Conservation (phyloP, 768 basidiomycete species). For the Amanita jacksonii region DNA sequence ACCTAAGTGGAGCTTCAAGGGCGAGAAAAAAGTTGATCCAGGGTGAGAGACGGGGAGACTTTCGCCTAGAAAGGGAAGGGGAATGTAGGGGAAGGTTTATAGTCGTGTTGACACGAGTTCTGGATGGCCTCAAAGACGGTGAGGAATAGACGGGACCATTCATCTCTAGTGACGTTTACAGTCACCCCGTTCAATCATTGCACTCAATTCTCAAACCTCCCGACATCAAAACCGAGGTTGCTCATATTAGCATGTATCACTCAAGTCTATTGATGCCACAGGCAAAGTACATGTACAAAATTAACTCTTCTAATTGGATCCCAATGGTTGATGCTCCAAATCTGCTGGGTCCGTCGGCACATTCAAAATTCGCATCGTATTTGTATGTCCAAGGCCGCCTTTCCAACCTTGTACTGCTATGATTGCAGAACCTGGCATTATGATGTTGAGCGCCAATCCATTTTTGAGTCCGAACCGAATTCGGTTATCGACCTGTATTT, state of each 20-base stretch:
- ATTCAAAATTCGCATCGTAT: constrained; percentile 76
- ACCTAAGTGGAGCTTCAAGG: constrained; percentile 46
- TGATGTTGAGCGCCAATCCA: constrained; percentile 76
- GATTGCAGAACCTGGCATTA: constrained; percentile 82
- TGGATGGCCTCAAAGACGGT: constrained; percentile 22
- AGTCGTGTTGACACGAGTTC: constrained; percentile 18
- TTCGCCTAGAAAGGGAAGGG: constrained; percentile 38
- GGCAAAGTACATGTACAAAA: too few species aligned
- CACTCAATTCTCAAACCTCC: too few species aligned
- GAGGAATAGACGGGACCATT: constrained; percentile 43
- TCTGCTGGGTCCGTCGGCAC: constrained; percentile 80
- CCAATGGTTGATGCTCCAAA: constrained; percentile 58
- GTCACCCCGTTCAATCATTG: too few species aligned
- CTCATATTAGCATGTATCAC: too few species aligned
- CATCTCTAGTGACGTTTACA: too few species aligned
- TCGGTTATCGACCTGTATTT: constrained; percentile 70
- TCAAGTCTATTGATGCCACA: too few species aligned
- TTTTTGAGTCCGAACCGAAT: constrained; percentile 81
- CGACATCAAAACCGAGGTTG: too few species aligned
- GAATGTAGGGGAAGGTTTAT: constrained; percentile 26
- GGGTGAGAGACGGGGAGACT: too few species aligned
- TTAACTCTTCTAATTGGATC: constrained; percentile 19
- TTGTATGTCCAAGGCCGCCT: constrained; percentile 93
- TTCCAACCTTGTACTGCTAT: constrained; percentile 99
- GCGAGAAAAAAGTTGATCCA: constrained; percentile 49